A percentile compares a stretch with the other conserved stretches of the same genome.
These are phyloP conservation scores for Mrakiaceae sp. DNA, from an alignment of 1,284 basidiomycete species.

Conservation along the genomic window DNA sequence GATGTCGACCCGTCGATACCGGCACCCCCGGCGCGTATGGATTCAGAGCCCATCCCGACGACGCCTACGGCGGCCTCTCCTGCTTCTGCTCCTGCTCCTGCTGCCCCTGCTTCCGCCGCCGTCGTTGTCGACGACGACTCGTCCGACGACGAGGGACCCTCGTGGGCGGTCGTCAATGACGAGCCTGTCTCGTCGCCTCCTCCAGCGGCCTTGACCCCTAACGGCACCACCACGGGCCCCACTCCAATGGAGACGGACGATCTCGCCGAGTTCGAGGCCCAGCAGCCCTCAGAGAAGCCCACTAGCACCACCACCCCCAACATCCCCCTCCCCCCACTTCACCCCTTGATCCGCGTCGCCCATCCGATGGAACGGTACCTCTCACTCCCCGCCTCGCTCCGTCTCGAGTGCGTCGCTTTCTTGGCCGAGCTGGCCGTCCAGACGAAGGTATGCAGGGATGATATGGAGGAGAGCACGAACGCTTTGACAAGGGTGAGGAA, in stretches of 20 bases:
- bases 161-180: slow-evolving; percentile 26
- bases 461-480: slow-evolving; percentile 82
- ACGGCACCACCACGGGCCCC: slow-evolving; percentile 31
- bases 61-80: too few species aligned
- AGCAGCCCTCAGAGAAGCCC: too few species aligned
- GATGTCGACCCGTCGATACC: slow-evolving; percentile 26
- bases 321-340: too few species aligned
- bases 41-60: too few species aligned
- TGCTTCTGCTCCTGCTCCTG: too few species aligned
- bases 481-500: slow-evolving; percentile 85
- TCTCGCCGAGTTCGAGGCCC: slow-evolving; percentile 16
- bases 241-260: slow-evolving; percentile 29
- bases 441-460: slow-evolving; percentile 71
- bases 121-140: slow-evolving; percentile 26
- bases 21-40: too few species aligned
- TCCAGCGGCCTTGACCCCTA: slow-evolving; percentile 16
- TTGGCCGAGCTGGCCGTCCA: slow-evolving; percentile 82
- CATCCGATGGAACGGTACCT: slow-evolving; percentile 57
- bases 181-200: slow-evolving; percentile 27
- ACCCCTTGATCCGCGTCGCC: slow-evolving; percentile 24
- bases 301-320: too few species aligned
- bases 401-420: slow-evolving; percentile 74
- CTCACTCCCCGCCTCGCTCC: slow-evolving; percentile 59
- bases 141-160: slow-evolving; percentile 20
- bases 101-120: too few species aligned